These are phyloP conservation scores for Zygoascus tannicola DNA, from an alignment of 805 yeast genomes.

Conservation along the genomic window DNA sequence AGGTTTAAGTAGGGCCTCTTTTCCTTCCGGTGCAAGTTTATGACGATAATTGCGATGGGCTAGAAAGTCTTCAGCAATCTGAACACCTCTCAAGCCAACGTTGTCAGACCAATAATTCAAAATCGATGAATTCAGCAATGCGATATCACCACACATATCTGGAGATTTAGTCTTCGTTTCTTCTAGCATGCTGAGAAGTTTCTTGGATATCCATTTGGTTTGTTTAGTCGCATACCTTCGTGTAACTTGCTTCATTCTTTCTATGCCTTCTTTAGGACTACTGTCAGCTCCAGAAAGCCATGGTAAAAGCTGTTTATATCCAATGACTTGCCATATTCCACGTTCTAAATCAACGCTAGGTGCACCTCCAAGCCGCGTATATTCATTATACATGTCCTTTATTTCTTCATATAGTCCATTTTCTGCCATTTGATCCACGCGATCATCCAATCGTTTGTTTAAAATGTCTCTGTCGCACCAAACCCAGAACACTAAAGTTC, in stretches of 20 bases:
- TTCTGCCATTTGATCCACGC: slow-evolving; percentile 79
- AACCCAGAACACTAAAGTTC: slow-evolving; percentile 64
- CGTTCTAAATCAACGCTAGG: slow-evolving; percentile 46
- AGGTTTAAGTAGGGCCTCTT: slow-evolving; percentile 24
- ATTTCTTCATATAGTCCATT: slow-evolving; percentile 67
- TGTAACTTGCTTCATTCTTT: slow-evolving; percentile 74
- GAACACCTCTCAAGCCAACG: slow-evolving; percentile 49
- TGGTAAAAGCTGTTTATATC: slow-evolving; percentile 48
- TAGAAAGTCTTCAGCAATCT: slow-evolving; percentile 38
- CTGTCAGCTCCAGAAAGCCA: slow-evolving; percentile 35
- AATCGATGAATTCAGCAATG: slow-evolving; percentile 70
- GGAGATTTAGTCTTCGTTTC: slow-evolving; percentile 37
- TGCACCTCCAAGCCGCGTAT: slow-evolving; percentile 12
- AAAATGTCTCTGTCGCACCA: slow-evolving; percentile 54
- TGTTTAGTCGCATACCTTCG: slow-evolving; percentile 82
- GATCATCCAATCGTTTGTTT: slow-evolving; percentile 52
- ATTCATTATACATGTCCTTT: slow-evolving; percentile 41
- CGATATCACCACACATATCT: slow-evolving; percentile 55
- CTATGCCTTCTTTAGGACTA: slow-evolving; percentile 26
- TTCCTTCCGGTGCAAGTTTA: slow-evolving; percentile 30
- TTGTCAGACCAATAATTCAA: slow-evolving; percentile 46
- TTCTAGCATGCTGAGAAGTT: slow-evolving; percentile 50
- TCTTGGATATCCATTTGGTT: slow-evolving; percentile 79
- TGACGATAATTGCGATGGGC: not conserved
- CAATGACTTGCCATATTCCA: slow-evolving; percentile 93